Evolutionary conservation across 345 rosid genomes (phyloP).

Genomic region (Pistacia vera): DNA sequence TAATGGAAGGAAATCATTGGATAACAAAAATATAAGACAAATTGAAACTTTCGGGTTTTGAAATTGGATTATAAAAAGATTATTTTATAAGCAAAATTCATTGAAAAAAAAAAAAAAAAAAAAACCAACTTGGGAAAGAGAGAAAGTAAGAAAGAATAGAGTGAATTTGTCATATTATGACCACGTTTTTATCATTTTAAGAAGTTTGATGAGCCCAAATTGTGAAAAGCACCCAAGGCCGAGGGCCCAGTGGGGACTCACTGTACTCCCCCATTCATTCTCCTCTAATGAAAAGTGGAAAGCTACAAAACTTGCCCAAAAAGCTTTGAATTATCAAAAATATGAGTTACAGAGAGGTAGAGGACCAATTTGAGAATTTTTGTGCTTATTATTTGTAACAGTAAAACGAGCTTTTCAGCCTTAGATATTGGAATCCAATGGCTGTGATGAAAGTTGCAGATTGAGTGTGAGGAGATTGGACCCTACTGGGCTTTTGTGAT

Average conservation of each 20-base stretch:
- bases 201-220: not conserved
- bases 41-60: no score
- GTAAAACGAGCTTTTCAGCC: slow-evolving; percentile 20
- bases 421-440: slow-evolving; percentile 27
- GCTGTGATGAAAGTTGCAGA: not conserved
- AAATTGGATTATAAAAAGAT: no score
- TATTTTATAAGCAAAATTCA: not conserved
- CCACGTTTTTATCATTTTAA: not conserved
- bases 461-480: not conserved
- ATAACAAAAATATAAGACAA: no score
- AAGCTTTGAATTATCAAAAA: not conserved
- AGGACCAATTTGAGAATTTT: not conserved
- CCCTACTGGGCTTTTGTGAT: not conserved
- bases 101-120: not conserved
- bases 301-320: slow-evolving; percentile 5
- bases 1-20: no score
- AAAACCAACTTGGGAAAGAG: not conserved
- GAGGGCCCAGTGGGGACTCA: not conserved
- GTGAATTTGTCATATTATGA: not conserved
- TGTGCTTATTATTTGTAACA: no score
- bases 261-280: no score
- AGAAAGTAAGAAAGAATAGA: no score
- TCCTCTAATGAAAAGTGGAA: not conserved
- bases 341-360: not conserved
- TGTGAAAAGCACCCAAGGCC: not conserved